These are phyloP conservation scores for Paramecium sonneborni DNA, from an alignment of 73 alveolate species.

Conservation along the genomic window DNA sequence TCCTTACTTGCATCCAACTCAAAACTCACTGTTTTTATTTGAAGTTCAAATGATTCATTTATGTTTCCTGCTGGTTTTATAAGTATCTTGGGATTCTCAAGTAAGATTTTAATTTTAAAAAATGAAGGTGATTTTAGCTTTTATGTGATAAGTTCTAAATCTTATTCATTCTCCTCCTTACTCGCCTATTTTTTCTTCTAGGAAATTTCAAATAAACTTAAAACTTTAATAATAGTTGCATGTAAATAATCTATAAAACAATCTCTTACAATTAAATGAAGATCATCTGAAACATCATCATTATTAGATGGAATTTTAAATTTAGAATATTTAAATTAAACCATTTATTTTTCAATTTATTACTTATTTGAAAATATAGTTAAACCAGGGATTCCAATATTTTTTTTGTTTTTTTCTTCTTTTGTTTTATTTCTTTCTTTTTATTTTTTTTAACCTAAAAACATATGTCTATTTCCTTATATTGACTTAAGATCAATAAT, in stretches of 20 bases:
- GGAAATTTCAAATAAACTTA: neutral
- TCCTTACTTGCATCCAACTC: conserved; percentile 23
- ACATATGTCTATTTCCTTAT: neutral
- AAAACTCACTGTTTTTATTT: neutral
- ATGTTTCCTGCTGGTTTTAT: neutral
- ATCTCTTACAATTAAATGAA: neutral
- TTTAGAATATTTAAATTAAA: neutral
- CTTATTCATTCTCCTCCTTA: neutral
- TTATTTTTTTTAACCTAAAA: neutral
- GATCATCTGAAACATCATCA: neutral
- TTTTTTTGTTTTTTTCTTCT: neutral
- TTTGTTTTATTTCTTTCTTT: neutral
- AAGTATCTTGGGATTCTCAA: neutral
- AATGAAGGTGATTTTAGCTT: neutral
- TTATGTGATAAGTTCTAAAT: neutral
- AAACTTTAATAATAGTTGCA: neutral
- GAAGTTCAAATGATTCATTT: neutral
- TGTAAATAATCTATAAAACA: conserved; percentile 44
- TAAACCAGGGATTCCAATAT: neutral
- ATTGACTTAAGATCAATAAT: conserved; percentile 20
- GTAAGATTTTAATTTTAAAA: neutral
- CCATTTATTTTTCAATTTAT: conserved; percentile 34
- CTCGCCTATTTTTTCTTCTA: neutral
- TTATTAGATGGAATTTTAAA: neutral
- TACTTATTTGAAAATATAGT: conserved; percentile 4